Conservation (phyloP, 208 protist genomes). For the Crithidia acanthocephali region DNA sequence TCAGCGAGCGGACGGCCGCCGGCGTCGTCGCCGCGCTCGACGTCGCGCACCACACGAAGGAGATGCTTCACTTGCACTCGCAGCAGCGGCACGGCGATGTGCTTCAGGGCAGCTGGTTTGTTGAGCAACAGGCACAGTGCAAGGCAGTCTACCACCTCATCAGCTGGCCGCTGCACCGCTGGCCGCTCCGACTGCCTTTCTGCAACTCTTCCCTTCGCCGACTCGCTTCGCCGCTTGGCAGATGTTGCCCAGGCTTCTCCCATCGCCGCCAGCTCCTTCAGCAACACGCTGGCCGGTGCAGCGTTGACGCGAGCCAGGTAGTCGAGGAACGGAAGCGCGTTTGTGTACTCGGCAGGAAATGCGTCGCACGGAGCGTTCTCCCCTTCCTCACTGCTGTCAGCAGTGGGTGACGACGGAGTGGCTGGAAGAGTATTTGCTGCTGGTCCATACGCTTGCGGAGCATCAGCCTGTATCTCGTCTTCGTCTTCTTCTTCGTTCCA, state of each 20-base stretch:
- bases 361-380: neutral
- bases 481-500: too few species aligned
- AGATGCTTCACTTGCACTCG: constrained; percentile 25
- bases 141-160: constrained; percentile 42
- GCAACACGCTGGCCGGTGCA: constrained; percentile 16
- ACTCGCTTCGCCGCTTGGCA: neutral
- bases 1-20: neutral
- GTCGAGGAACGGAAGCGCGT: constrained; percentile 28
- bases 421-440: too few species aligned
- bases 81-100: constrained; percentile 59
- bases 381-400: neutral
- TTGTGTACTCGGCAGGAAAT: constrained; percentile 10
- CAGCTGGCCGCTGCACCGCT: constrained; percentile 5
- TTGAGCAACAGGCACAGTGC: constrained; percentile 72
- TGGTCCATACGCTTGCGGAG: too few species aligned
- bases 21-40: neutral
- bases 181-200: neutral
- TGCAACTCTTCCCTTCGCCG: neutral
- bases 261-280: constrained; percentile 44
- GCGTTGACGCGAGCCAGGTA: constrained; percentile 30
- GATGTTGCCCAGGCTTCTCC: constrained; percentile 26
- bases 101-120: constrained; percentile 30
- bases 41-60: neutral
- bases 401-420: neutral
- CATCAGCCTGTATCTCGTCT: neutral